A percentile compares a stretch with the other conserved stretches of the same genome.
Evolutionary conservation across 163 green algal species (phyloP).

Genomic region (Dunaliella salina): DNA sequence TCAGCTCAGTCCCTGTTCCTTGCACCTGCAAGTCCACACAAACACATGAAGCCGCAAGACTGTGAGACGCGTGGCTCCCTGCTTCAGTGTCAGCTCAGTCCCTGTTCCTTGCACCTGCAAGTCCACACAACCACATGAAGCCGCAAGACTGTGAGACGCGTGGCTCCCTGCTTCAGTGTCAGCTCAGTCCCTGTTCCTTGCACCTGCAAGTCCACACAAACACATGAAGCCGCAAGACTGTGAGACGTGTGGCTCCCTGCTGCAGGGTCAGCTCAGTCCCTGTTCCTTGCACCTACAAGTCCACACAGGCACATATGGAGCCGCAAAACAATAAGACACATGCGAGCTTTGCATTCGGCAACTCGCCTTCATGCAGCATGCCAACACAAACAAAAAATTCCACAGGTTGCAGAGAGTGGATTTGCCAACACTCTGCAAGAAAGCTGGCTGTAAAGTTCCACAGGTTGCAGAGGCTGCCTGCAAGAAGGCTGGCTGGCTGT

Average conservation of each 20-base stretch:
- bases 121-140: not conserved
- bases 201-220: not conserved
- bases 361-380: too few species aligned
- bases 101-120: slow-evolving; percentile 3
- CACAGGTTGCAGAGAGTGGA: too few species aligned
- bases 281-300: not conserved
- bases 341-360: too few species aligned
- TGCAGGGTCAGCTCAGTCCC: not conserved
- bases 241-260: not conserved
- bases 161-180: not conserved
- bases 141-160: too few species aligned
- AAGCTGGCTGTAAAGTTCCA: too few species aligned
- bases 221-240: too few species aligned
- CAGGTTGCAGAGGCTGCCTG: too few species aligned
- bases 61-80: not conserved
- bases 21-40: not conserved
- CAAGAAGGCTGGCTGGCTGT: not conserved
- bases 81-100: not conserved
- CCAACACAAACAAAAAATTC: too few species aligned
- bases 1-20: not conserved
- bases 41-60: too few species aligned
- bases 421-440: not conserved
- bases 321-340: too few species aligned
- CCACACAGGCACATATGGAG: not conserved
- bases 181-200: not conserved